Percentiles rank a stretch among this genome's conserved stretches.
Conservation (phyloP, 106 monocot genomes). For the Apostasia ramifera region DNA sequence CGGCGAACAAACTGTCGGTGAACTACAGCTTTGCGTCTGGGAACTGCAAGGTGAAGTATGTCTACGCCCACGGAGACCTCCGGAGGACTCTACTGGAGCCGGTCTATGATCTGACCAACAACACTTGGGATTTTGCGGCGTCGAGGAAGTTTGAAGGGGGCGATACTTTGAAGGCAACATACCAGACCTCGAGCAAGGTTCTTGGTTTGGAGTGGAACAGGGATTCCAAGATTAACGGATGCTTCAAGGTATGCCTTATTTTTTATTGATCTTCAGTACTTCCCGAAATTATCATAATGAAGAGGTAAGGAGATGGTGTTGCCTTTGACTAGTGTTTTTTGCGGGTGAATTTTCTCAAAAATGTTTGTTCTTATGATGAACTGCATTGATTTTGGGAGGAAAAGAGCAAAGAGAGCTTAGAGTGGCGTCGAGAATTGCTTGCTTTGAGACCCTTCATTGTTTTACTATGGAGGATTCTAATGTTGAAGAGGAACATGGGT, state of each 20-base stretch:
- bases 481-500: too few species aligned
- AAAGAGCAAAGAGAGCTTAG: too few species aligned
- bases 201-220: slow-evolving; percentile 81
- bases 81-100: slow-evolving; percentile 66
- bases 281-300: too few species aligned
- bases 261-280: not conserved
- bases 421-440: too few species aligned
- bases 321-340: too few species aligned
- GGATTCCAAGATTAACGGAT: slow-evolving; percentile 67
- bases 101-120: slow-evolving; percentile 59
- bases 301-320: too few species aligned
- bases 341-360: too few species aligned
- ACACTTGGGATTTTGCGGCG: slow-evolving; percentile 70
- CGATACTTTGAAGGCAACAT: slow-evolving; percentile 56
- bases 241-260: slow-evolving; percentile 57
- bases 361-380: too few species aligned
- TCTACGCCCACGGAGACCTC: slow-evolving; percentile 59
- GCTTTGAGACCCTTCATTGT: too few species aligned
- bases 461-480: too few species aligned
- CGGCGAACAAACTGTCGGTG: slow-evolving; percentile 66
- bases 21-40: slow-evolving; percentile 45
- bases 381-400: too few species aligned
- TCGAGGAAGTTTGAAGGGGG: slow-evolving; percentile 54
- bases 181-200: slow-evolving; percentile 50
- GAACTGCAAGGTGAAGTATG: slow-evolving; percentile 65